phyloP scores from a whole-genome alignment of 495 filamentous ascomycete species.

The Platismatia glauca region DNA sequence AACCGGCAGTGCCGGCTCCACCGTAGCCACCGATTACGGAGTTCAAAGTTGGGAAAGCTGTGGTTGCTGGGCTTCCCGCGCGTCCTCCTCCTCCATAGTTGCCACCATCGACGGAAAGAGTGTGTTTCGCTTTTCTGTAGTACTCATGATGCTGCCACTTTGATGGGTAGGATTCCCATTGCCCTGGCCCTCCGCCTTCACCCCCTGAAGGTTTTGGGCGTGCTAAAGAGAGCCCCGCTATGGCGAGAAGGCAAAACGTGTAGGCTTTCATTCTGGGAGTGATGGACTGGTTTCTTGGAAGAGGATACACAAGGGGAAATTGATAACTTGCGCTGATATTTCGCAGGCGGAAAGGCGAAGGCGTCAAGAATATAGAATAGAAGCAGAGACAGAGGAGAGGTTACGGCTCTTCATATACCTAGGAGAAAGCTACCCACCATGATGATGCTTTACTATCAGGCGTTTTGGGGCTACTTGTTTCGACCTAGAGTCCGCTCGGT shows the following conservation, averaged over 20 bases:
- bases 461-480: not conserved
- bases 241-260: conserved; percentile 2
- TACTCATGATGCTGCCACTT: not conserved
- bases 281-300: not conserved
- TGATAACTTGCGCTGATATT: not conserved
- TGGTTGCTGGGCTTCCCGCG: not conserved
- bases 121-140: not conserved
- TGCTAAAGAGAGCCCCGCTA: conserved; percentile 5
- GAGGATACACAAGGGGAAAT: not conserved
- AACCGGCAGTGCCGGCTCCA: not conserved
- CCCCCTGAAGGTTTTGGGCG: not conserved
- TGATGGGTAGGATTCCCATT: not conserved
- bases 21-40: conserved; percentile 1
- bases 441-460: not conserved
- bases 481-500: not conserved
- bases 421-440: not conserved
- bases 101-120: not conserved
- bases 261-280: conserved; percentile 6
- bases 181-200: not conserved
- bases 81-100: not conserved
- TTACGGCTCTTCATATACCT: not conserved
- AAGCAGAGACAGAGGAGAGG: not conserved
- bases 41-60: not conserved
- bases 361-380: not conserved
- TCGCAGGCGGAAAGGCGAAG: not conserved